These are phyloP conservation scores for Lathyrus aphaca DNA, from an alignment of 306 rosid species.

Conservation along the genomic window DNA sequence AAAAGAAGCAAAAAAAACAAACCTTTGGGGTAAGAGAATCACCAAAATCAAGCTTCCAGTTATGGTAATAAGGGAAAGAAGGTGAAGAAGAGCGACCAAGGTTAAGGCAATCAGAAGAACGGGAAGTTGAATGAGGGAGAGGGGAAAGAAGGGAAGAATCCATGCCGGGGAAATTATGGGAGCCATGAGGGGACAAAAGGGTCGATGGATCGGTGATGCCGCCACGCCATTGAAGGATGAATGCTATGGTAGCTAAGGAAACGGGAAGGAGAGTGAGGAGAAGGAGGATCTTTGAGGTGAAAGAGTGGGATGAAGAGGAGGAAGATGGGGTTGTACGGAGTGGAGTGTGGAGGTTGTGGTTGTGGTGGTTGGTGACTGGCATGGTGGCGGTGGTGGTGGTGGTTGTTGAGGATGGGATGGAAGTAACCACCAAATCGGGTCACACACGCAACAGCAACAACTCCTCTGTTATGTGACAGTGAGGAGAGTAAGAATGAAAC, in stretches of 20 bases:
- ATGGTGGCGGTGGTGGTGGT: constrained; percentile 30
- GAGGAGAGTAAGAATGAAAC: constrained; percentile 4
- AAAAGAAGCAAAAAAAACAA: constrained; percentile 34
- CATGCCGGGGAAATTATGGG: constrained; percentile 88
- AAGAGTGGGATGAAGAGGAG: constrained; percentile 53
- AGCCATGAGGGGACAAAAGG: constrained; percentile 76
- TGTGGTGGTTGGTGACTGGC: constrained; percentile 57
- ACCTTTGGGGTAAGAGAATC: constrained; percentile 88
- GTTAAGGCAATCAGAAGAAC: constrained; percentile 57
- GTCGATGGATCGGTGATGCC: constrained; percentile 80
- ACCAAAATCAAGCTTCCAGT: constrained; percentile 75
- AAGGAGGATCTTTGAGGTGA: constrained; percentile 69
- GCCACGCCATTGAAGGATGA: constrained; percentile 99
- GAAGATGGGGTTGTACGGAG: constrained; percentile 58
- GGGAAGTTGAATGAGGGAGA: constrained; percentile 47
- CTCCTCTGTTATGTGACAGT: not conserved
- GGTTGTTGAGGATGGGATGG: constrained; percentile 30
- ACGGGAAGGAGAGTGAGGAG: constrained; percentile 92
- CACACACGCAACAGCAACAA: constrained; percentile 24
- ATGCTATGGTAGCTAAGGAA: constrained; percentile 80
- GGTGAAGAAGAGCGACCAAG: constrained; percentile 74
- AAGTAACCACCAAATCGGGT: constrained; percentile 1
- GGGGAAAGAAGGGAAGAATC: constrained; percentile 79
- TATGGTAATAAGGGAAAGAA: constrained; percentile 74
- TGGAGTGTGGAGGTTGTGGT: constrained; percentile 63